Conservation (phyloP, 257 asterid species). For the Salvia hispanica region DNA sequence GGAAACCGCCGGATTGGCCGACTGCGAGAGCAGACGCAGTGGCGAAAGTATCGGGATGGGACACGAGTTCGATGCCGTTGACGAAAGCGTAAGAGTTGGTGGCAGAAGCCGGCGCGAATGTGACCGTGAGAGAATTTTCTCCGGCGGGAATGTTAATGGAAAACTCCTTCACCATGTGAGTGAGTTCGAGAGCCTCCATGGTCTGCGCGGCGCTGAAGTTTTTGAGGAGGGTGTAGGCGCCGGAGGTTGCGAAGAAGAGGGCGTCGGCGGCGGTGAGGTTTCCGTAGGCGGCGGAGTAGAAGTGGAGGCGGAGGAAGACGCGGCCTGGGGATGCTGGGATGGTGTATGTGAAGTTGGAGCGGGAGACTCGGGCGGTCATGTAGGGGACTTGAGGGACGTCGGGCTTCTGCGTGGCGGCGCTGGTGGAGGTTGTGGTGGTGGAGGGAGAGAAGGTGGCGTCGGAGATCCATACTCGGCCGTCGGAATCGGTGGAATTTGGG, state of each 20-base stretch:
- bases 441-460: slow-evolving; percentile 58
- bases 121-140: slow-evolving; percentile 40
- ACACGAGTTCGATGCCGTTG: slow-evolving; percentile 77
- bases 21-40: slow-evolving; percentile 38
- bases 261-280: slow-evolving; percentile 54
- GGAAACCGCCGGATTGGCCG: slow-evolving; percentile 49
- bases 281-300: slow-evolving; percentile 69
- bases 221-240: slow-evolving; percentile 52
- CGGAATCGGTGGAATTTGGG: slow-evolving; percentile 57
- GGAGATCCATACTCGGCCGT: slow-evolving; percentile 69
- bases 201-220: slow-evolving; percentile 76
- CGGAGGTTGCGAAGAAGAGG: slow-evolving; percentile 57
- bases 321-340: slow-evolving; percentile 77
- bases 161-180: slow-evolving; percentile 63
- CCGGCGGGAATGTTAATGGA: slow-evolving; percentile 49
- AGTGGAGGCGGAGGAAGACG: slow-evolving; percentile 67
- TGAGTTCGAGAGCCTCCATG: slow-evolving; percentile 59
- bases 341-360: slow-evolving; percentile 66
- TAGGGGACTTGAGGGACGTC: slow-evolving; percentile 73
- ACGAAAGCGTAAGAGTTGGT: slow-evolving; percentile 62
- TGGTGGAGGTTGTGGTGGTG: slow-evolving; percentile 41
- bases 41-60: slow-evolving; percentile 81
- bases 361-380: slow-evolving; percentile 77
- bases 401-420: slow-evolving; percentile 69
- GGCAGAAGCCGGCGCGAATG: slow-evolving; percentile 50